These are phyloP conservation scores for Corallochytrium limacisporum DNA, from an alignment of 78 protist species.

Conservation along the genomic window DNA sequence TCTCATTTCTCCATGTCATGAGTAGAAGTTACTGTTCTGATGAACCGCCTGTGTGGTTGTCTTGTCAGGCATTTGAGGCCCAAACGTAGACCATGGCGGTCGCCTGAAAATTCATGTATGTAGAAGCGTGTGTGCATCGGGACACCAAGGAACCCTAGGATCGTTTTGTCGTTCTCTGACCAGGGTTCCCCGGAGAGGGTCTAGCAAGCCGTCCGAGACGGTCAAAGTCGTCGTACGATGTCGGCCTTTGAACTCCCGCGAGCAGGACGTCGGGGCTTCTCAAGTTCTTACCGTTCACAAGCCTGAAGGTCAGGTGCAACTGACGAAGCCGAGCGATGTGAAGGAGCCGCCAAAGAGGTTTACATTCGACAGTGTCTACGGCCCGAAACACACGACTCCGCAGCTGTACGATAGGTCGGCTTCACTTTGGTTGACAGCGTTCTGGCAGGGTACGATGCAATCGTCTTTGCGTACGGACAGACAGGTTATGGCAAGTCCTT, in stretches of 20 bases:
- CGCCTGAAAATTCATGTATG: too few species aligned
- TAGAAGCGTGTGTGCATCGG: too few species aligned
- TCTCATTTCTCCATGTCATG: too few species aligned
- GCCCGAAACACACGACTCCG: background rate
- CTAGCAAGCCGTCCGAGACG: background rate
- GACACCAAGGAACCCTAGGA: too few species aligned
- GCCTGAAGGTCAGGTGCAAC: background rate
- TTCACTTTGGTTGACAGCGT: slow-evolving; percentile 32
- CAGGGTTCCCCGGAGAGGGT: too few species aligned
- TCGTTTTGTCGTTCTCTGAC: too few species aligned
- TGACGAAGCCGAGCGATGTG: background rate
- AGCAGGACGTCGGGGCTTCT: background rate
- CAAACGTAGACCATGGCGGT: too few species aligned
- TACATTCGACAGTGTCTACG: background rate
- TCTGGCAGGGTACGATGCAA: slow-evolving; percentile 50
- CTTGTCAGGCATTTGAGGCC: too few species aligned
- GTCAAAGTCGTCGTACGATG: background rate
- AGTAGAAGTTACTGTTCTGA: too few species aligned
- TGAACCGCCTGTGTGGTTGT: too few species aligned
- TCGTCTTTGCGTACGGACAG: slow-evolving; percentile 70
- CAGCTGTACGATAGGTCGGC: background rate
- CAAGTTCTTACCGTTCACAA: background rate
- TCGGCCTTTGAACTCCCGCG: background rate
- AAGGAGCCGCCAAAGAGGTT: background rate
- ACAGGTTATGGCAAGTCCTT: too few species aligned